Conservation (phyloP, 1,139 yeast genomes). For the Yamadazyma sp. region DNA sequence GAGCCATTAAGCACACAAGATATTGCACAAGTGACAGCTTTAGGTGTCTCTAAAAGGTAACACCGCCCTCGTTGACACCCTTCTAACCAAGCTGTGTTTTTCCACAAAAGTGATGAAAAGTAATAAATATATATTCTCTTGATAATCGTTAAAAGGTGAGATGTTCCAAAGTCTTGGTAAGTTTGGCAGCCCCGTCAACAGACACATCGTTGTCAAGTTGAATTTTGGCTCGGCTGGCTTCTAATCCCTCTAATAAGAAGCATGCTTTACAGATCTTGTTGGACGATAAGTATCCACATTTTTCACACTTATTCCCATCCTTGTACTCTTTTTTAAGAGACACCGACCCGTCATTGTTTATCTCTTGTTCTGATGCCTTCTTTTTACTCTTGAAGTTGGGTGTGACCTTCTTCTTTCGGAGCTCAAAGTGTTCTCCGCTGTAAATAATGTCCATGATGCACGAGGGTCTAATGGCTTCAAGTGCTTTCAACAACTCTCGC, state of each 20-base stretch:
- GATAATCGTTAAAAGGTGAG: slow-evolving; percentile 48
- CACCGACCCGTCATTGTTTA: slow-evolving; percentile 62
- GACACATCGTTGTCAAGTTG: slow-evolving; percentile 49
- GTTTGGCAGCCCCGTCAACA: slow-evolving; percentile 67
- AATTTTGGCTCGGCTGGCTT: slow-evolving; percentile 67
- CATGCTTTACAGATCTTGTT: slow-evolving; percentile 93
- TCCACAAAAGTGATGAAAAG: no score
- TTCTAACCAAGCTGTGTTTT: slow-evolving; percentile 55
- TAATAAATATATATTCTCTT: slow-evolving; percentile 3
- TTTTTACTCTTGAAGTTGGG: slow-evolving; percentile 30
- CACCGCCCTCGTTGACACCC: slow-evolving; percentile 51
- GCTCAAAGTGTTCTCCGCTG: slow-evolving; percentile 84
- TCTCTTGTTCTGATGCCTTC: slow-evolving; percentile 41
- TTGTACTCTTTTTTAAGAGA: slow-evolving; percentile 38
- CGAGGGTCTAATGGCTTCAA: slow-evolving; percentile 88
- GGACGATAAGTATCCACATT: slow-evolving; percentile 90
- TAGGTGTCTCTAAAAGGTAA: slow-evolving; percentile 50
- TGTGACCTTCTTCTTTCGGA: slow-evolving; percentile 55
- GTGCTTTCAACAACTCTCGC: slow-evolving; percentile 81
- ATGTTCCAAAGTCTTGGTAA: slow-evolving; percentile 64
- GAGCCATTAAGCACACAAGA: slow-evolving; percentile 49
- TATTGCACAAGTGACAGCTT: slow-evolving; percentile 51
- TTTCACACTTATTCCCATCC: slow-evolving; percentile 76
- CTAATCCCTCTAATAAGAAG: slow-evolving; percentile 79
- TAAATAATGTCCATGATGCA: slow-evolving; percentile 92